Evolutionary conservation across 106 monocot genomes (phyloP).

Genomic region (Amphibolis antarctica): DNA sequence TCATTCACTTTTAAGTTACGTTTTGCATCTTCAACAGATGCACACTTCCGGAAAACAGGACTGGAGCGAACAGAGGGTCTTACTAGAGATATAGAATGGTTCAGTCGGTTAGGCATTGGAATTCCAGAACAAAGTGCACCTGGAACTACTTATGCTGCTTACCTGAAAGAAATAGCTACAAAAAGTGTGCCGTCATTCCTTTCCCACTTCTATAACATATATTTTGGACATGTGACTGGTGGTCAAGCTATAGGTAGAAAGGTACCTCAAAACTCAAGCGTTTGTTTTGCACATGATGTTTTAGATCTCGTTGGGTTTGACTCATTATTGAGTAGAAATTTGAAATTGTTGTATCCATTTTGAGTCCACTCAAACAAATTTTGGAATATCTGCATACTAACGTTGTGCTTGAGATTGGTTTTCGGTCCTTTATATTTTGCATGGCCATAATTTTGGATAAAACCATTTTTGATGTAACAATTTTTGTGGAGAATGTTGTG

Average conservation of each 20-base stretch:
- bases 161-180: slow-evolving; percentile 59
- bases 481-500: too few relatives aligned
- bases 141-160: slow-evolving; percentile 55
- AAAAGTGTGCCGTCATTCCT: slow-evolving; percentile 75
- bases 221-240: slow-evolving; percentile 74
- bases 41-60: slow-evolving; percentile 75
- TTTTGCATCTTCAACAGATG: slow-evolving; percentile 52
- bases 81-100: slow-evolving; percentile 60
- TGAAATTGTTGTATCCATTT: too few relatives aligned
- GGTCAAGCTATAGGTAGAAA: slow-evolving; percentile 67
- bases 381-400: too few relatives aligned
- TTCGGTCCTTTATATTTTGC: too few relatives aligned
- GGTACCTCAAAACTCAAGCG: slow-evolving; percentile 23
- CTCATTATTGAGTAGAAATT: too few relatives aligned
- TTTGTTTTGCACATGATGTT: too few relatives aligned
- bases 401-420: too few relatives aligned
- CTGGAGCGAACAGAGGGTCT: slow-evolving; percentile 60
- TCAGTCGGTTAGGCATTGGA: slow-evolving; percentile 33
- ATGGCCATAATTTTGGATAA: too few relatives aligned
- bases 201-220: slow-evolving; percentile 87
- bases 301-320: too few relatives aligned
- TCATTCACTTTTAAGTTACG: too few relatives aligned
- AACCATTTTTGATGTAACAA: too few relatives aligned
- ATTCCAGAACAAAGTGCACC: slow-evolving; percentile 63
- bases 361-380: too few relatives aligned